A percentile compares a stretch with the other conserved stretches of the same genome.
These are phyloP conservation scores for Picea sitchensis DNA, from an alignment of 75 land plant genomes.

Conservation along the genomic window DNA sequence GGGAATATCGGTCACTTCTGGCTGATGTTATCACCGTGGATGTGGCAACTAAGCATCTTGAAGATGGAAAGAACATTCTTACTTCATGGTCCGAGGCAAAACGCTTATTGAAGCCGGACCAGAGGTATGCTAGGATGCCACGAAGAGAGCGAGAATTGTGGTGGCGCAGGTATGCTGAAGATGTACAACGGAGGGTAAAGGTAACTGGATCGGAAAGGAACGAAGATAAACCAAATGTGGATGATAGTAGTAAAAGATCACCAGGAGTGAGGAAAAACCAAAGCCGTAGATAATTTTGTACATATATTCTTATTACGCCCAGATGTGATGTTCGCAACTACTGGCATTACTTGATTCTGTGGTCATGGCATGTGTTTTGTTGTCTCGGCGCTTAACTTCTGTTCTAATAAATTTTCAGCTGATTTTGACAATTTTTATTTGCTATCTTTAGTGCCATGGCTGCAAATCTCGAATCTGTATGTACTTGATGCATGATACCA, in stretches of 20 bases:
- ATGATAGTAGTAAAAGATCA: constrained; percentile 25
- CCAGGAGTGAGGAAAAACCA: constrained; percentile 13
- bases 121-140: constrained; percentile 66
- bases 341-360: too few species aligned
- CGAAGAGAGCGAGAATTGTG: constrained; percentile 62
- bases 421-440: too few species aligned
- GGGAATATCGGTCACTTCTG: constrained; percentile 60
- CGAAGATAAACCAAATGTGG: constrained; percentile 27
- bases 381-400: too few species aligned
- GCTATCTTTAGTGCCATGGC: too few species aligned
- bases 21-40: constrained; percentile 73
- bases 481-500: too few species aligned
- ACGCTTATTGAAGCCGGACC: constrained; percentile 57
- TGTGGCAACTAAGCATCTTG: constrained; percentile 37
- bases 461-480: too few species aligned
- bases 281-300: too few species aligned
- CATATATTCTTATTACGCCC: too few species aligned
- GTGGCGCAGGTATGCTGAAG: constrained; percentile 80
- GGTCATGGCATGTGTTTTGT: too few species aligned
- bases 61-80: constrained; percentile 68
- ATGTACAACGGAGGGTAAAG: constrained; percentile 50
- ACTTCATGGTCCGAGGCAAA: constrained; percentile 90
- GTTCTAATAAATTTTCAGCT: too few species aligned
- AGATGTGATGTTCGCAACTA: too few species aligned
- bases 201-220: constrained; percentile 18